A percentile compares a stretch with the other conserved stretches of the same genome.
These are phyloP conservation scores for Tylopilus sp. DNA, from an alignment of 768 basidiomycete species.

Conservation along the genomic window DNA sequence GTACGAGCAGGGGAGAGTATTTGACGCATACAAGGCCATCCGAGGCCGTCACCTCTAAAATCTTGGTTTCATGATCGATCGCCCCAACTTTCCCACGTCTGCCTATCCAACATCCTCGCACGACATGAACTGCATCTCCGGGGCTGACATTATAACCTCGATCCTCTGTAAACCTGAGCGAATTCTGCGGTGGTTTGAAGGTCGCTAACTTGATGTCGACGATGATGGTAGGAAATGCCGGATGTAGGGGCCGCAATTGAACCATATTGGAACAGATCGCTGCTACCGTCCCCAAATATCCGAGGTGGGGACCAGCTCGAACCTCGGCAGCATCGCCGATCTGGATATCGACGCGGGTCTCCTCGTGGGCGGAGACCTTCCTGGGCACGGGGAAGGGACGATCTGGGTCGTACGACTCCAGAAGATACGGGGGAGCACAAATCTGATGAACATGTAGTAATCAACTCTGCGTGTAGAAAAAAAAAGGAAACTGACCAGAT, in stretches of 20 bases:
- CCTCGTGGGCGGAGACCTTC: neutral
- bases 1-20: neutral
- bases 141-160: neutral
- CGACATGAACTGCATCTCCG: neutral
- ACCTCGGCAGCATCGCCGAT: neutral
- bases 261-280: neutral
- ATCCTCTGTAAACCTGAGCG: neutral
- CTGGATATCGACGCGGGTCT: neutral
- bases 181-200: neutral
- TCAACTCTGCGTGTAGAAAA: too few species aligned
- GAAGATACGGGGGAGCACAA: neutral
- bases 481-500: too few species aligned
- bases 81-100: neutral
- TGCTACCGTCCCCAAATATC: neutral
- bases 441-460: too few species aligned
- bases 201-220: neutral
- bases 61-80: neutral
- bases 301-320: neutral
- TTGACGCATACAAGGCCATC: neutral
- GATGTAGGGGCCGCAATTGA: neutral
- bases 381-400: neutral
- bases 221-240: neutral
- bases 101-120: neutral
- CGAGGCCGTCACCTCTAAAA: neutral
- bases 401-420: neutral